Base-by-base conservation (phyloP, 2,329 filamentous ascomycete genomes). In the Ophiocordyceps polyrhachis-furcata region DNA sequence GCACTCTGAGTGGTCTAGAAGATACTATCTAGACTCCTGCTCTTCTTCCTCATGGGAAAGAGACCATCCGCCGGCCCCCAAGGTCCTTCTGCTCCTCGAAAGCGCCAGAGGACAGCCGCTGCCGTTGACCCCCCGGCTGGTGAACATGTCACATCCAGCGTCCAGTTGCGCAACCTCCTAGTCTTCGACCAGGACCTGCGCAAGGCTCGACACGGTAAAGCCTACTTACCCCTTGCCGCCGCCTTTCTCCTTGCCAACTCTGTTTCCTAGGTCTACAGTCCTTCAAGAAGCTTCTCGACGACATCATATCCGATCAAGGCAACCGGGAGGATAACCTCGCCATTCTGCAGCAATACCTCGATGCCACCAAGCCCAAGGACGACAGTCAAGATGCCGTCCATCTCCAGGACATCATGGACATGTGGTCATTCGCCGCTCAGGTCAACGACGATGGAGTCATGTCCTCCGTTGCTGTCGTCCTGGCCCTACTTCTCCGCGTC, bases 341-440 rank as follows among this genome's bases (percentile, higher is more conserved):
- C 56, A 79, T 89, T 44, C 64, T 89, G 29, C 70, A 70, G 50
- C 76, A 83, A 51, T 91, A 81, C 56, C 73, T 91, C 43, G 68
- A 76, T 41, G 62, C 66, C 8, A 63, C 70, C 45, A 70, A 68
- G 51, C 70, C 73, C 2, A 59, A 61, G 51, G 62, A 66, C 44
- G 56, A 58, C 44, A 56, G 58, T 41, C 60, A 67, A 45, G 64
- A 67, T 46, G 69, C 73, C 7, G 67, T 79, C 21, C 85, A 80
- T 52, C 73, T 96, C 28, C 65, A 73, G 2, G 85, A 94, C 53
- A 65, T 96, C 37, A 83, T 93, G 63, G 83, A 93, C 53, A 86
- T 79, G 47, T 96, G 89, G 89, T 79, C 77, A 42, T 87, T 83
- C 64, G 87, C 83, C 4, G 77, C 78, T 28, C 79, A 84, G 58